A percentile compares a stretch with the other conserved stretches of the same genome.
Evolutionary conservation across 345 rosid genomes (phyloP).

Genomic region (Limnanthes douglasii): DNA sequence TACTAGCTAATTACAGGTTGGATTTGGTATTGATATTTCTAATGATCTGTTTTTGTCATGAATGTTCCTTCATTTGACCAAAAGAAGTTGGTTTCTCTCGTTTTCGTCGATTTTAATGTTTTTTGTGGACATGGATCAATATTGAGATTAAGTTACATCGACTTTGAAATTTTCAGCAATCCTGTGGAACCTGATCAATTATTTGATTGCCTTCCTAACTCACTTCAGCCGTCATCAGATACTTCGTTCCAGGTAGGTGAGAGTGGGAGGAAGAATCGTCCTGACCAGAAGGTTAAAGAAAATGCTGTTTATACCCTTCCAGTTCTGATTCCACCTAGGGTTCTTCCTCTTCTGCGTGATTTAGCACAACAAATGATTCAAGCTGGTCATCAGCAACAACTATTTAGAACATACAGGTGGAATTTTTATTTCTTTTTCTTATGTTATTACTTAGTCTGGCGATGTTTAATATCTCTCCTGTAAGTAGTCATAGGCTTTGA

Average conservation of each 20-base stretch:
- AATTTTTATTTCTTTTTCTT: neutral
- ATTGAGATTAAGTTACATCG: constrained; percentile 2
- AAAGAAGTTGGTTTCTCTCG: neutral
- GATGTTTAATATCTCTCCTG: neutral
- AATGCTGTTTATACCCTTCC: constrained; percentile 53
- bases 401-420: constrained; percentile 64
- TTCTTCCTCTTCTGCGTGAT: constrained; percentile 71
- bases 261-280: constrained; percentile 21
- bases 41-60: constrained; percentile 3
- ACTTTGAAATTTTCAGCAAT: constrained; percentile 45
- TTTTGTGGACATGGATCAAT: neutral
- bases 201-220: constrained; percentile 70
- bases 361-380: constrained; percentile 73
- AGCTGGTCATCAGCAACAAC: constrained; percentile 91
- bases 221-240: constrained; percentile 51
- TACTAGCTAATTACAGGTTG: constrained; percentile 76
- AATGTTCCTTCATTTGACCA: neutral
- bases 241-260: constrained; percentile 24
- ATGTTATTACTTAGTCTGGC: neutral
- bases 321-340: constrained; percentile 74
- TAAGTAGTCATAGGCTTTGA: neutral
- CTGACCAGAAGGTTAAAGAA: constrained; percentile 42
- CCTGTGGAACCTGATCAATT: constrained; percentile 89
- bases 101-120: neutral
- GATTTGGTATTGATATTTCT: neutral